Evolutionary conservation across 176 grass and related monocot genomes (phyloP), one percentile per base, ranked within the genome.

Genomic region (Phragmites australis): DNA sequence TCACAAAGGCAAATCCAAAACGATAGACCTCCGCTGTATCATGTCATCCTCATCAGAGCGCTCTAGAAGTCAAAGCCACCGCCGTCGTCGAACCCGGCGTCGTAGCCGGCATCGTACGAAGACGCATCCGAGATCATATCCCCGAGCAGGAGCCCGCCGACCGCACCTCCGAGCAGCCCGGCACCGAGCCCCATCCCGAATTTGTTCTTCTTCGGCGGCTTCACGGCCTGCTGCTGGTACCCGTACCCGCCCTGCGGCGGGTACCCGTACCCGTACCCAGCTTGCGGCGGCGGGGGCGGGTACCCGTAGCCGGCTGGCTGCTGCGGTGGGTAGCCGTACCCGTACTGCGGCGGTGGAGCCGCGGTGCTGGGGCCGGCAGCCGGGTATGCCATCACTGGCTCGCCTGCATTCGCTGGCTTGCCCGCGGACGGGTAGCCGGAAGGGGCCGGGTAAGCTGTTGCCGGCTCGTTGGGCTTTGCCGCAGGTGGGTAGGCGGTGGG

Each of bases 21-120:
- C 52, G 15, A 17, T 57, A 59, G n/a, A n/a, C n/a, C 34, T 63
- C 14, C 27, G 8, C 9, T 8, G 68, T 18, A 13, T 27, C 30
- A 52, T 53, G 31, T 15, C 22, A 26, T 70, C 13, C 25, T 44
- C 5, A 2, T 42, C 71, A 40, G 52, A 23, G 17, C 47, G 0
- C 9, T 48, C 77, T 94, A 94, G 85, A 94, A 94, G 49, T 92
- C 89, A 16, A 92, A 94, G 65, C 92, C 89, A 3, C 78, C 89
- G 2, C 83, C 89, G 82, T 92, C 83, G 29, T 87, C 84, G 76
- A 86, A 95, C 17, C 90, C 93, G 1, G 11, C 88, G 56, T 89
- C 86, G 23, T 87, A 93, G 6, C 93, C 93, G 2, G 39, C 47
- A 12, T 90, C 90, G 0, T 92, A 89, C 16, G 14, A 12, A 59